phyloP scores from a whole-genome alignment of 2,329 filamentous ascomycete species.

The Epicoccum sorghinum region DNA sequence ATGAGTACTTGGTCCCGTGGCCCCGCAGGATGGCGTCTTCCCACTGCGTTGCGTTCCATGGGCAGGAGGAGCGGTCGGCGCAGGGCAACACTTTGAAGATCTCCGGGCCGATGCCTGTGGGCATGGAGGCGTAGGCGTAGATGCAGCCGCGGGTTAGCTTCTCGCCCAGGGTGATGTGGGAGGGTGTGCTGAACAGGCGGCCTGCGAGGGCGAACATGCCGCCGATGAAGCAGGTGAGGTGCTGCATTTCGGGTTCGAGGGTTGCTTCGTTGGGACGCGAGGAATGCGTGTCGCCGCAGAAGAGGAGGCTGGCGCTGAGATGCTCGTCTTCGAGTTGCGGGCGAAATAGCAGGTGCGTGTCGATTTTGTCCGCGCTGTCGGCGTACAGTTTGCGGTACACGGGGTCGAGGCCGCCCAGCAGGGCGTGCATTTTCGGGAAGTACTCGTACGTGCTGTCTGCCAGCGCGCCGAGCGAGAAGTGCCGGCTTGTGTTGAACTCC shows the following conservation, averaged over 20 bases:
- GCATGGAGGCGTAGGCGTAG: slow-evolving; percentile 63
- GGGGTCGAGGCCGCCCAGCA: slow-evolving; percentile 53
- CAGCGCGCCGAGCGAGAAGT: slow-evolving; percentile 46
- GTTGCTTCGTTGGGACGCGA: slow-evolving; percentile 20
- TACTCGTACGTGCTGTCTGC: slow-evolving; percentile 50
- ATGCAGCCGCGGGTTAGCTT: slow-evolving; percentile 67
- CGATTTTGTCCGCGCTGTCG: slow-evolving; percentile 51
- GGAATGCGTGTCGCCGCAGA: slow-evolving; percentile 45
- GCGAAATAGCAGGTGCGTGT: slow-evolving; percentile 57
- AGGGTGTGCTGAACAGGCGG: slow-evolving; percentile 59
- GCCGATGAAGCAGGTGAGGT: slow-evolving; percentile 66
- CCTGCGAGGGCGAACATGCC: slow-evolving; percentile 67
- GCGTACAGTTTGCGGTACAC: slow-evolving; percentile 64
- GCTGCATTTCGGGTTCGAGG: slow-evolving; percentile 59
- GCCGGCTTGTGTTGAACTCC: slow-evolving; percentile 33
- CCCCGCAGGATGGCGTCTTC: slow-evolving; percentile 45
- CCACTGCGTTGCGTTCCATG: slow-evolving; percentile 62
- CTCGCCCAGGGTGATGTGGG: slow-evolving; percentile 61
- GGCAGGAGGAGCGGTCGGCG: slow-evolving; percentile 46
- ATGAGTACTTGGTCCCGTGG: slow-evolving; percentile 24
- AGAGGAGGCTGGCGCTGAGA: slow-evolving; percentile 34
- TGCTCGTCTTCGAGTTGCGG: slow-evolving; percentile 46
- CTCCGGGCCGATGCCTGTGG: slow-evolving; percentile 67
- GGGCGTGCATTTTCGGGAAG: slow-evolving; percentile 44
- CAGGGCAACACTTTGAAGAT: slow-evolving; percentile 61